Conservation (phyloP, 768 basidiomycete genomes). For the Glaciozyma martinii region DNA sequence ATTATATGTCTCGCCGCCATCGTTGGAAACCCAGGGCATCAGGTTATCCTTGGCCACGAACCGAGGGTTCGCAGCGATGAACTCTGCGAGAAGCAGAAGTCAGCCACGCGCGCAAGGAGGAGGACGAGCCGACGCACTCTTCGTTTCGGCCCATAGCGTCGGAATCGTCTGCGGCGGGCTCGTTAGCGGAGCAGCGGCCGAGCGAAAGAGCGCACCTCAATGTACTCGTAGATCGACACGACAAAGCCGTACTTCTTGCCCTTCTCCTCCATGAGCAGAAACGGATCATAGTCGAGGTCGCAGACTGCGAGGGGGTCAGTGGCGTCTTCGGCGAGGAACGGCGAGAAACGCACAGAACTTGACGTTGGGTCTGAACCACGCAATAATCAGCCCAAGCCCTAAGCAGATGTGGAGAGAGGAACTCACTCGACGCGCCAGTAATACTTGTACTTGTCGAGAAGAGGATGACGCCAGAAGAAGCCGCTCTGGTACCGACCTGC, state of each 20-base stretch:
- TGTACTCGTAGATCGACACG: constrained; percentile 43
- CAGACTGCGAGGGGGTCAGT: neutral
- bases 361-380: constrained; percentile 50
- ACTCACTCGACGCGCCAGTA: constrained; percentile 72
- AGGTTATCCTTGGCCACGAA: constrained; percentile 57
- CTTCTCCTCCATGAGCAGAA: constrained; percentile 66
- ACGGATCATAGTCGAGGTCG: constrained; percentile 52
- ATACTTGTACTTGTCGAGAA: constrained; percentile 63
- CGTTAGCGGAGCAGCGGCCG: neutral
- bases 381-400: neutral
- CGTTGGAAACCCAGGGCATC: constrained; percentile 62
- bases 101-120: neutral
- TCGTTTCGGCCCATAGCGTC: constrained; percentile 65
- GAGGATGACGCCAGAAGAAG: constrained; percentile 71
- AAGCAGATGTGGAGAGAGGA: neutral
- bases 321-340: neutral
- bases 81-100: constrained; percentile 37
- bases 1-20: constrained; percentile 56
- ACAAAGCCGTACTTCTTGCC: constrained; percentile 70
- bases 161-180: constrained; percentile 52
- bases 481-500: constrained; percentile 49
- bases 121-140: constrained; percentile 33
- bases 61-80: constrained; percentile 55
- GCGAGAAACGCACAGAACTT: constrained; percentile 50
- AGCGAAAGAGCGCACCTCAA: too few relatives aligned